A percentile compares a stretch with the other conserved stretches of the same genome.
Conservation (phyloP, 1,139 yeast genomes). For the Yamadazyma friedrichii region DNA sequence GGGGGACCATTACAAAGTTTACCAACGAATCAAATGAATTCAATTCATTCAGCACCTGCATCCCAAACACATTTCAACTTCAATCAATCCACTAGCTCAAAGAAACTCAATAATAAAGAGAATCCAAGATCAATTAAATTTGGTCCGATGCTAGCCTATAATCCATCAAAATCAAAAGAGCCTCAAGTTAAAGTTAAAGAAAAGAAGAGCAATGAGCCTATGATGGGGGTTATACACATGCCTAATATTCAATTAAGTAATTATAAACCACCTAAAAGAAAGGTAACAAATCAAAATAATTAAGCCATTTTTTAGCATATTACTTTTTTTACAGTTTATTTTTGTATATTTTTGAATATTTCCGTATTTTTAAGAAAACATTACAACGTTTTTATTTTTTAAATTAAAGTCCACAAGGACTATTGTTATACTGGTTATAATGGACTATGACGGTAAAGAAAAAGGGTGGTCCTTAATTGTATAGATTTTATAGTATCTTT, state of each 20-base stretch:
- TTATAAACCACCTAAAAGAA: conserved; percentile 33
- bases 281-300: conserved; percentile 1
- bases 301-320: too few species aligned
- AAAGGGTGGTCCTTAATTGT: not conserved
- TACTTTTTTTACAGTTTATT: not conserved
- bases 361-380: too few species aligned
- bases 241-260: conserved; percentile 35
- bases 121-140: conserved; percentile 35
- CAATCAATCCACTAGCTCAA: conserved; percentile 1
- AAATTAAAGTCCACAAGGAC: too few species aligned
- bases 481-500: conserved; percentile 1
- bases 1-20: conserved; percentile 12
- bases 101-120: conserved; percentile 16
- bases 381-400: too few species aligned
- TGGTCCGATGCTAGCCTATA: conserved; percentile 44
- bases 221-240: conserved; percentile 24
- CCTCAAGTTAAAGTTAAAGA: conserved; percentile 11
- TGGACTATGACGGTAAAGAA: not conserved
- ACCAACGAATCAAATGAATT: conserved; percentile 11
- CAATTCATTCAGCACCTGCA: conserved; percentile 14
- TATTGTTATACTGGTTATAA: conserved; percentile 5
- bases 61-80: conserved; percentile 13
- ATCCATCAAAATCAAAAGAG: conserved; percentile 34
- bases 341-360: too few species aligned
- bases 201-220: conserved; percentile 16